phyloP scores from a whole-genome alignment of 2,329 filamentous ascomycete genomes.

The Furcasterigmium sp. region DNA sequence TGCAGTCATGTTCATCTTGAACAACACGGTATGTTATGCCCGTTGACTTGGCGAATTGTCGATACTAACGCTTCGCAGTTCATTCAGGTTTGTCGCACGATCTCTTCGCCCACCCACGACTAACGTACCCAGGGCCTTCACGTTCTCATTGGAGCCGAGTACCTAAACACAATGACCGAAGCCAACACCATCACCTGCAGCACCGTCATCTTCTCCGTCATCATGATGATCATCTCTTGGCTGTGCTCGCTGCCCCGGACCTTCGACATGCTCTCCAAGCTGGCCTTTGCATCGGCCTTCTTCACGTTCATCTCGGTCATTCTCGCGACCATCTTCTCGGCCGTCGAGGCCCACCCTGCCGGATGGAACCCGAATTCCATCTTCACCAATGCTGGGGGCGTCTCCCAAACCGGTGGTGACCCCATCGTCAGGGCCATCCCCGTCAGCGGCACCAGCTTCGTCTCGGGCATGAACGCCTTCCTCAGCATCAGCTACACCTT shows the following conservation, averaged over 20 bases:
- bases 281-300: conserved; percentile 73
- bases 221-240: conserved; percentile 72
- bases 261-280: conserved; percentile 71
- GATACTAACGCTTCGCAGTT: not conserved
- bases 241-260: conserved; percentile 79
- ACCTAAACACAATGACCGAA: conserved; percentile 81
- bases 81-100: no score
- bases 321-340: conserved; percentile 77
- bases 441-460: conserved; percentile 66
- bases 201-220: conserved; percentile 73
- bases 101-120: no score
- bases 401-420: conserved; percentile 41
- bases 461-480: conserved; percentile 79
- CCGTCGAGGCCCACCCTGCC: conserved; percentile 67
- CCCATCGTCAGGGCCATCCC: conserved; percentile 67
- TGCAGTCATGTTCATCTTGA: conserved; percentile 84
- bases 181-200: conserved; percentile 60
- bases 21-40: conserved; percentile 60
- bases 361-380: conserved; percentile 50
- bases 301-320: conserved; percentile 90
- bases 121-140: conserved; percentile 74
- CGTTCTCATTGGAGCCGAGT: conserved; percentile 78
- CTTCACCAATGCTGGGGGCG: conserved; percentile 23
- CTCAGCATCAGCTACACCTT: conserved; percentile 96
- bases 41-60: not conserved